phyloP scores from a whole-genome alignment of 331 rosid genomes.

The Pyrus hybrid region DNA sequence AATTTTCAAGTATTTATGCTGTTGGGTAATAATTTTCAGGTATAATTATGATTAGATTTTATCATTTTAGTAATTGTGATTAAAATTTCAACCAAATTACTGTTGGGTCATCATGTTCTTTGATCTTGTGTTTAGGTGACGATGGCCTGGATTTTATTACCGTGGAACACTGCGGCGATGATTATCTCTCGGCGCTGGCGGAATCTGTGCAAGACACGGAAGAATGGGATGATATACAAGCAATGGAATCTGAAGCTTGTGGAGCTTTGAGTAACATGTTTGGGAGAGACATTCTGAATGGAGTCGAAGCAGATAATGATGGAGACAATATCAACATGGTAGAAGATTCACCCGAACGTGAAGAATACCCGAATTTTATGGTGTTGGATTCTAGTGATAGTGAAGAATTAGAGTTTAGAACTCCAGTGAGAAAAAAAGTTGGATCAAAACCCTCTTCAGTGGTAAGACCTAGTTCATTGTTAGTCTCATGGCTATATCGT shows the following conservation, averaged over 20 bases:
- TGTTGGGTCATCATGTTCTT: not conserved
- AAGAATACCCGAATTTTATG: constrained; percentile 31
- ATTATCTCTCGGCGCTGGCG: constrained; percentile 64
- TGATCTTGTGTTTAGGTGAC: constrained; percentile 42
- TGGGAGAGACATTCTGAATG: constrained; percentile 16
- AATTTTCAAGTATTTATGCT: not conserved
- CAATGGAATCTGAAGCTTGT: constrained; percentile 72
- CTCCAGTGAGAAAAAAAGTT: constrained; percentile 14
- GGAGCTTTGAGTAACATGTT: constrained; percentile 44
- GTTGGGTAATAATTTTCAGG: not conserved
- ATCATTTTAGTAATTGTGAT: not conserved
- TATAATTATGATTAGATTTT: not conserved
- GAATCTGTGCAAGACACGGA: constrained; percentile 60
- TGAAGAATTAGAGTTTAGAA: constrained; percentile 31
- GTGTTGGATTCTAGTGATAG: constrained; percentile 69
- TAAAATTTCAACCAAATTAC: not conserved
- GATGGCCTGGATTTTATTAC: constrained; percentile 79
- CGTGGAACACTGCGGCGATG: constrained; percentile 91
- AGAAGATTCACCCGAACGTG: constrained; percentile 37
- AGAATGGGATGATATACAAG: constrained; percentile 89
- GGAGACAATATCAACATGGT: constrained; percentile 20
- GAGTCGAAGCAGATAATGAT: constrained; percentile 9
- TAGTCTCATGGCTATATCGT: not conserved
- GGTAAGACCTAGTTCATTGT: constrained; percentile 26
- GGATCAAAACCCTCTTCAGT: constrained; percentile 19